These are phyloP conservation scores for Blastocystis sp. DNA, from an alignment of 352 stramenopile species.

Conservation along the genomic window DNA sequence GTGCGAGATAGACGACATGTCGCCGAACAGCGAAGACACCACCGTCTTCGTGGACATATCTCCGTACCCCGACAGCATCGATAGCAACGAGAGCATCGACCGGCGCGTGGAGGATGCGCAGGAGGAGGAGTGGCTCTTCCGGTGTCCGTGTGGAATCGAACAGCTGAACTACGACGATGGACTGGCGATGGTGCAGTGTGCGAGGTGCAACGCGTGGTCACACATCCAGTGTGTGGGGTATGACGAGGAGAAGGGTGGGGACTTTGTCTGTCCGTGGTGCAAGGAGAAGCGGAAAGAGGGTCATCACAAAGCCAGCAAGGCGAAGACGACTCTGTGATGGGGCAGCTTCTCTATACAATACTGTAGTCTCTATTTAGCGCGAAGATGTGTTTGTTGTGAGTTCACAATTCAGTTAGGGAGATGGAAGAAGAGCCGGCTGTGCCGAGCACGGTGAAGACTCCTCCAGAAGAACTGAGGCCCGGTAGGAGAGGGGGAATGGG, in stretches of 20 bases:
- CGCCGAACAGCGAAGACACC: constrained; percentile 18
- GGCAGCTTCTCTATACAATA: neutral
- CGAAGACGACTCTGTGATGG: neutral
- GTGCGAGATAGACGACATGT: constrained; percentile 36
- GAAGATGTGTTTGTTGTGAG: constrained; percentile 22
- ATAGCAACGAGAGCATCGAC: constrained; percentile 29
- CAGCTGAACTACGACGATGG: constrained; percentile 53
- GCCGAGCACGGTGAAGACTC: neutral
- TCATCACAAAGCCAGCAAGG: neutral
- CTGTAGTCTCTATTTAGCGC: neutral
- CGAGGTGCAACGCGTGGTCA: neutral
- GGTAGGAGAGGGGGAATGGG: neutral
- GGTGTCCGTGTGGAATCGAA: constrained; percentile 26
- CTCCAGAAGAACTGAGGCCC: neutral
- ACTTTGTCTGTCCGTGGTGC: constrained; percentile 40
- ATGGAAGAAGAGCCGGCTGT: neutral
- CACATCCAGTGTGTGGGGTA: constrained; percentile 24
- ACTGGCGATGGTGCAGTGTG: constrained; percentile 49
- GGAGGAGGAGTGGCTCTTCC: constrained; percentile 34
- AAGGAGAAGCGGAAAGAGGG: constrained; percentile 8
- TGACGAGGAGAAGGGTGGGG: neutral
- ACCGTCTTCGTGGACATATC: neutral
- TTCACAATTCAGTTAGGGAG: neutral
- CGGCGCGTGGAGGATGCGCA: neutral
- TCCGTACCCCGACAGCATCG: constrained; percentile 49